Percentiles rank a stretch among this genome's conserved stretches.
Evolutionary conservation across 2,329 filamentous ascomycete species (phyloP).

Genomic region (Fusarium pininemorale): DNA sequence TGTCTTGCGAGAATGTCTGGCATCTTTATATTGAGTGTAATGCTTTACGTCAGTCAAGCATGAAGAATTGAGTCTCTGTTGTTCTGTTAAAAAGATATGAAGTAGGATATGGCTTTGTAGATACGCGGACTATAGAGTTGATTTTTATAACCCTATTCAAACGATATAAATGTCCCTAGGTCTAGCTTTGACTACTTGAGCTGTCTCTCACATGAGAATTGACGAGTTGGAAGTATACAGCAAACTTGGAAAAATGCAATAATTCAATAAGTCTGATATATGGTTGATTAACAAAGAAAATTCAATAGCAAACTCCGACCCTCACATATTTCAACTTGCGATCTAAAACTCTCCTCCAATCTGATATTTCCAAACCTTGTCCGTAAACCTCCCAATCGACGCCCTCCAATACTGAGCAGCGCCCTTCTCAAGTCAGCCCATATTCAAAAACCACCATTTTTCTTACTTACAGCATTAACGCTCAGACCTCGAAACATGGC

Average conservation of each 20-base stretch:
- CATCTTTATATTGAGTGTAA: fast-evolving
- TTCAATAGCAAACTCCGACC: neutral
- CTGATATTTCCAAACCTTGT: conserved; percentile 21
- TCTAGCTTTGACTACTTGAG: neutral
- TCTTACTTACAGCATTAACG: conserved; percentile 12
- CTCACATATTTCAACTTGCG: fast-evolving
- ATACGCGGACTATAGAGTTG: fast-evolving
- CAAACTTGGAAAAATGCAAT: fast-evolving
- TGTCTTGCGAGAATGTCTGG: fast-evolving
- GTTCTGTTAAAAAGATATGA: fast-evolving
- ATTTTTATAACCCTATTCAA: neutral
- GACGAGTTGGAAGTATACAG: fast-evolving
- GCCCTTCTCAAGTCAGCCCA: neutral
- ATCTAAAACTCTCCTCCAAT: conserved; percentile 24
- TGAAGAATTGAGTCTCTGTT: fast-evolving
- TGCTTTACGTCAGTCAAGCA: fast-evolving
- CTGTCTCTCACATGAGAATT: fast-evolving
- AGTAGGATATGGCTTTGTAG: neutral
- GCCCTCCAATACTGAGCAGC: conserved; percentile 27
- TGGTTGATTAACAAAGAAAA: neutral
- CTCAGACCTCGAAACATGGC: conserved; percentile 18
- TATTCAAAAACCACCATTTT: fast-evolving
- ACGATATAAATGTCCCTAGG: neutral
- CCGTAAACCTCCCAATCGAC: conserved; percentile 18
- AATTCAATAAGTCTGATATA: fast-evolving